Percentiles rank a stretch among this genome's conserved stretches.
Conservation (phyloP, 768 basidiomycete species). For the Obba rivulosa region DNA sequence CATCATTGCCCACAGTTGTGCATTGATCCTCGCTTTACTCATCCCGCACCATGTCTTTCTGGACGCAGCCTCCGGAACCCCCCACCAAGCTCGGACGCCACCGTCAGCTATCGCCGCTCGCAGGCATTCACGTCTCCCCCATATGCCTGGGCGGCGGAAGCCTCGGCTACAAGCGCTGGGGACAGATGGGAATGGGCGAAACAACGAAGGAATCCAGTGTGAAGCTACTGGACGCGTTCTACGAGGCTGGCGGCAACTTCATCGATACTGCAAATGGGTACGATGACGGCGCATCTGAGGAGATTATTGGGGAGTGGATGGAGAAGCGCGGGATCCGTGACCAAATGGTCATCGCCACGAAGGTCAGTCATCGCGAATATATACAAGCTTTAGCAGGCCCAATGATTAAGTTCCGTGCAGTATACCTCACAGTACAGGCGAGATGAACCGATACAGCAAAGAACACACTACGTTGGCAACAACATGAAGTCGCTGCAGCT, state of each 20-base stretch:
- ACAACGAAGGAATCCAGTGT: constrained; percentile 32
- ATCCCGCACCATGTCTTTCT: too few relatives aligned
- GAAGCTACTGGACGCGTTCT: constrained; percentile 39
- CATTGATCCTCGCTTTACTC: too few relatives aligned
- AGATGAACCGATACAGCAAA: constrained; percentile 13
- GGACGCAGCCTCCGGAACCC: neutral
- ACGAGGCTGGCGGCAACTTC: constrained; percentile 44
- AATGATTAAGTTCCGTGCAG: constrained; percentile 7
- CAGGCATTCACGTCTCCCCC: constrained; percentile 12
- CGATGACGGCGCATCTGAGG: constrained; percentile 53
- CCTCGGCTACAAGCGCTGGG: constrained; percentile 32
- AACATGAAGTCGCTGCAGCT: constrained; percentile 32
- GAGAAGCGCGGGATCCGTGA: constrained; percentile 37
- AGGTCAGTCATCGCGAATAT: constrained; percentile 20
- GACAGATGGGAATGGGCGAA: constrained; percentile 21
- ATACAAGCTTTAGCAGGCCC: neutral
- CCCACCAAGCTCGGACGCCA: neutral
- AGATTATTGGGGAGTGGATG: constrained; percentile 49
- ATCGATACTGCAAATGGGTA: constrained; percentile 44
- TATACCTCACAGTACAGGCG: constrained; percentile 22
- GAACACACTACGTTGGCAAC: constrained; percentile 32
- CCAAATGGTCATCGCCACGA: constrained; percentile 45
- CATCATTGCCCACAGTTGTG: too few relatives aligned
- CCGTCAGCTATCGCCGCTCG: neutral
- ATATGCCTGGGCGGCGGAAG: constrained; percentile 33